A percentile compares a stretch with the other conserved stretches of the same genome.
Conservation (phyloP, 1,139 yeast species). For the Taphrina deformans region DNA sequence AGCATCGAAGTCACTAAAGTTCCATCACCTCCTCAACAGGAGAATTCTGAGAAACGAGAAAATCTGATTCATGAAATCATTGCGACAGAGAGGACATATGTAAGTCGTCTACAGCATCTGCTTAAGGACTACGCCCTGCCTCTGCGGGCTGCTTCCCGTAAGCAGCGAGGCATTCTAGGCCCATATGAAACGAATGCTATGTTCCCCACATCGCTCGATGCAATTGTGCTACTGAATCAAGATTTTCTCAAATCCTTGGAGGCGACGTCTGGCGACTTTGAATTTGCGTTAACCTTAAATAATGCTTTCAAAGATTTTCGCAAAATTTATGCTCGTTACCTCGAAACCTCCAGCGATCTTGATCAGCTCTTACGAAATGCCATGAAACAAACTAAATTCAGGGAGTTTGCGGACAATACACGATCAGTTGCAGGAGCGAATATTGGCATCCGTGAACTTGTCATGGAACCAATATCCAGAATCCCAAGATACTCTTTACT, state of each 20-base stretch:
- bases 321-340: constrained; percentile 30
- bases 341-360: constrained; percentile 28
- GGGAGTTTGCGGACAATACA: constrained; percentile 19
- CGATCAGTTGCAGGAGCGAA: constrained; percentile 16
- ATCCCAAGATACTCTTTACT: constrained; percentile 34
- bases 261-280: constrained; percentile 12
- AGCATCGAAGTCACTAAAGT: neutral
- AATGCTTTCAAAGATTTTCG: constrained; percentile 28
- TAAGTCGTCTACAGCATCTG: constrained; percentile 26
- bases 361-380: constrained; percentile 23
- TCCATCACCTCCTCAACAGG: constrained; percentile 5
- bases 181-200: constrained; percentile 30
- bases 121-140: constrained; percentile 33
- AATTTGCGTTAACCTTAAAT: constrained; percentile 20
- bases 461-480: constrained; percentile 34
- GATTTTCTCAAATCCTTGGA: constrained; percentile 31
- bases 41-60: constrained; percentile 24
- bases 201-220: constrained; percentile 33
- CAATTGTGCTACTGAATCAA: constrained; percentile 32
- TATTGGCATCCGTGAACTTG: constrained; percentile 33
- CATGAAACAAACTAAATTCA: constrained; percentile 21
- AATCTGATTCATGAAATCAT: constrained; percentile 30
- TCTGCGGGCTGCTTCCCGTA: constrained; percentile 17
- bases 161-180: constrained; percentile 28
- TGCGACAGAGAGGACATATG: constrained; percentile 33